These are phyloP conservation scores for Chionographis japonica DNA, from an alignment of 106 monocot genomes.

Conservation along the genomic window DNA sequence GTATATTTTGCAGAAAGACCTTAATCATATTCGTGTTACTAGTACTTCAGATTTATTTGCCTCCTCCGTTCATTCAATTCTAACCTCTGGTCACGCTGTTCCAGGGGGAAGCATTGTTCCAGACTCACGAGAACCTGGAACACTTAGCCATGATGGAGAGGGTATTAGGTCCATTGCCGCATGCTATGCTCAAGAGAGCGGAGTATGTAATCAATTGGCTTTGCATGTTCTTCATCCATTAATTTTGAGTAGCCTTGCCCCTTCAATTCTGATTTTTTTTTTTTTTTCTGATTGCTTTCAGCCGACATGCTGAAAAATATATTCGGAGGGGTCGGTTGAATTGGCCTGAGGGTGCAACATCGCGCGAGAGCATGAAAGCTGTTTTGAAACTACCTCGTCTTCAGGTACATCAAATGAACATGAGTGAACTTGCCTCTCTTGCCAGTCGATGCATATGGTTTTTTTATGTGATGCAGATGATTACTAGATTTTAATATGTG, in stretches of 20 bases:
- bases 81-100: neutral
- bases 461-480: too few relatives aligned
- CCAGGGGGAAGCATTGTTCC: constrained; percentile 38
- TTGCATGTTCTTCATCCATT: too few relatives aligned
- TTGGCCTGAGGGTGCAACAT: constrained; percentile 46
- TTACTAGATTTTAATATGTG: too few relatives aligned
- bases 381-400: constrained; percentile 27
- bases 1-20: neutral
- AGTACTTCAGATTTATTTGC: too few relatives aligned
- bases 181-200: constrained; percentile 25
- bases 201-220: constrained; percentile 12
- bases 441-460: too few relatives aligned
- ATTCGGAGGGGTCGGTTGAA: constrained; percentile 30
- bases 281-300: neutral
- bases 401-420: too few relatives aligned
- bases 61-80: neutral
- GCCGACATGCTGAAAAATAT: constrained; percentile 41
- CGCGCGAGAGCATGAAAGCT: constrained; percentile 35
- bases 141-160: constrained; percentile 52
- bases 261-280: too few relatives aligned
- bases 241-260: too few relatives aligned
- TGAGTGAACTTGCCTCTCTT: too few relatives aligned
- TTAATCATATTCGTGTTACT: neutral
- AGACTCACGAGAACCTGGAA: constrained; percentile 43
- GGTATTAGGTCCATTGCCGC: constrained; percentile 25